Evolutionary conservation across 139 green algal genomes (phyloP).

Genomic region (Volvox reticuliferus): DNA sequence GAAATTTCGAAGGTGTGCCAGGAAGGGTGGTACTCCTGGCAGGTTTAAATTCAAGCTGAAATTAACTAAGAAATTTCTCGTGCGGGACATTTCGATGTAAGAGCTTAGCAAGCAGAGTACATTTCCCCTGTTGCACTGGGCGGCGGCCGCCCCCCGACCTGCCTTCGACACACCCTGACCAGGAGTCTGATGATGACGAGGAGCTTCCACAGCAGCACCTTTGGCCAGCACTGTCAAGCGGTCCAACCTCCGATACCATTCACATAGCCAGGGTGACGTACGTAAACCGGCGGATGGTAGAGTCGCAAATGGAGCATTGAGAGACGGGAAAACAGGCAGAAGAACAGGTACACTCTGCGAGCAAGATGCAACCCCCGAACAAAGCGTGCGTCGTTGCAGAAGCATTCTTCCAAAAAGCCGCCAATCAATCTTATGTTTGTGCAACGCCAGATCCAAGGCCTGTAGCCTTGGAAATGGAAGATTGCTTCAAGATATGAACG

Average conservation of each 20-base stretch:
- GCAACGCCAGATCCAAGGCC: background rate
- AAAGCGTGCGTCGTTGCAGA: background rate
- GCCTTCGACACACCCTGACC: slow-evolving; percentile 54
- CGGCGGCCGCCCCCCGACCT: background rate
- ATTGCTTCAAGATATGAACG: too few relatives aligned
- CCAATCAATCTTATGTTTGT: background rate
- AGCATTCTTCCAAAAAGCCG: slow-evolving; percentile 1
- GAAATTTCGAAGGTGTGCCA: background rate
- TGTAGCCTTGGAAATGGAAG: too few relatives aligned
- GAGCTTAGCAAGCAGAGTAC: too few relatives aligned
- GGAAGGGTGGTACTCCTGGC: background rate
- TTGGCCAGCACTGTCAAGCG: background rate
- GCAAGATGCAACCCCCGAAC: background rate
- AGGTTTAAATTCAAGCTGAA: too few relatives aligned
- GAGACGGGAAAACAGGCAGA: background rate
- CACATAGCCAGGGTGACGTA: too few relatives aligned
- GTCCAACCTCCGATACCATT: background rate
- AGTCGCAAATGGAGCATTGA: background rate
- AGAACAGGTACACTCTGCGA: background rate
- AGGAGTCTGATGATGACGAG: slow-evolving; percentile 33
- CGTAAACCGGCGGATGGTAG: background rate
- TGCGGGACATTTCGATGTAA: too few relatives aligned
- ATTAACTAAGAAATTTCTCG: too few relatives aligned
- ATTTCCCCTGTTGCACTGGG: background rate
- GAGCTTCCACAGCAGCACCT: slow-evolving; percentile 12